Percentiles rank a stretch among this genome's conserved stretches.
Conservation (phyloP, 2,329 filamentous ascomycete genomes). For the Aschersonia sp. region DNA sequence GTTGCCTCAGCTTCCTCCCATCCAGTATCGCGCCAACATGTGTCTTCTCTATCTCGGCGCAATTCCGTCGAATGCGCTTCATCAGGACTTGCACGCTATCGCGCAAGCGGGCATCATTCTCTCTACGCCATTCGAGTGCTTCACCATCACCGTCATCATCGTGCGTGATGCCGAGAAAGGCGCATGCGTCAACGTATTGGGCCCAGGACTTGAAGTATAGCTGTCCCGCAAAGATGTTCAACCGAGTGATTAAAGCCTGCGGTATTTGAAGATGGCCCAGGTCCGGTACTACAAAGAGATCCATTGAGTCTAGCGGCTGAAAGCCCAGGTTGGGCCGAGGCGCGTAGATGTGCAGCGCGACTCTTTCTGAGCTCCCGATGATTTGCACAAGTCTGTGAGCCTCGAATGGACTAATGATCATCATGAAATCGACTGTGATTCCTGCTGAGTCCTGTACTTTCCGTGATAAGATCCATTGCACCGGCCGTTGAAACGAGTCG, state of each 20-base stretch:
- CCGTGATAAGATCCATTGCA: conserved; percentile 11
- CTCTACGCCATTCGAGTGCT: neutral
- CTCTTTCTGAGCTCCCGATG: conserved; percentile 19
- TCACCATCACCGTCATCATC: neutral
- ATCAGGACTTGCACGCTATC: conserved; percentile 14
- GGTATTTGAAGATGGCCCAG: neutral
- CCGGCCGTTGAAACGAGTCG: conserved; percentile 10
- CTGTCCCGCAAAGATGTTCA: conserved; percentile 56
- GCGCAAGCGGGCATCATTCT: conserved; percentile 3
- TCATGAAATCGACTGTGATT: conserved; percentile 10
- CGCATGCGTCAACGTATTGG: conserved; percentile 39
- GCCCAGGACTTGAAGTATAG: conserved; percentile 41
- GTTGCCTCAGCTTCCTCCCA: conserved; percentile 7
- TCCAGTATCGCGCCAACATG: conserved; percentile 19
- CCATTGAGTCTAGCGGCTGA: conserved; percentile 6
- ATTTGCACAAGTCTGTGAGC: conserved; percentile 31
- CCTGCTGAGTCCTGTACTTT: neutral
- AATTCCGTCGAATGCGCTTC: conserved; percentile 15
- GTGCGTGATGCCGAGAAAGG: conserved; percentile 31
- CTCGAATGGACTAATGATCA: conserved; percentile 48
- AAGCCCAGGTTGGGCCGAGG: conserved; percentile 23
- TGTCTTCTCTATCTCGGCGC: conserved; percentile 19
- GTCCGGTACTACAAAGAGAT: conserved; percentile 8
- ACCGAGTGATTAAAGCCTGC: conserved; percentile 11
- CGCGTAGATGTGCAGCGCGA: conserved; percentile 35